phyloP scores from a whole-genome alignment of 495 filamentous ascomycete genomes.

The Neurospora sp. region DNA sequence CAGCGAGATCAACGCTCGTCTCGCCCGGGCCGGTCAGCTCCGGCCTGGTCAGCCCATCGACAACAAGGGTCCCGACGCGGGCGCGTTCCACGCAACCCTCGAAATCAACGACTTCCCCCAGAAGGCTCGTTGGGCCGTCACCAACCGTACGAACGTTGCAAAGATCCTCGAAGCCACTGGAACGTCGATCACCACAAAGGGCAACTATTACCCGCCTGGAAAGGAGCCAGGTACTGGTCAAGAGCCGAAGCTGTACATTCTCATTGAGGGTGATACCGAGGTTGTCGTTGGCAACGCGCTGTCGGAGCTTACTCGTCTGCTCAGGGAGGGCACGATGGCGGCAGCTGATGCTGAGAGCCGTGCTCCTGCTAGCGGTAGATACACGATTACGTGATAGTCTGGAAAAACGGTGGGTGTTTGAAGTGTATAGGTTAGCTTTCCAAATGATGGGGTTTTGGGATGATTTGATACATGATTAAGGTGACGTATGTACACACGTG shows the following conservation, averaged over 20 bases:
- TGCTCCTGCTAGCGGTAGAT: slow-evolving; percentile 73
- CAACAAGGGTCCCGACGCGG: slow-evolving; percentile 96
- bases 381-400: slow-evolving; percentile 63
- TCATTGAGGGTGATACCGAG: slow-evolving; percentile 96
- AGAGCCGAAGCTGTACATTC: slow-evolving; percentile 87
- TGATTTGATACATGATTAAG: background rate
- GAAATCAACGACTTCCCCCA: slow-evolving; percentile 99
- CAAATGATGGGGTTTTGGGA: background rate
- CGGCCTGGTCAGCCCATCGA: slow-evolving; percentile 91
- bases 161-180: slow-evolving; percentile 94
- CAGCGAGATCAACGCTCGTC: slow-evolving; percentile 73
- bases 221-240: slow-evolving; percentile 66
- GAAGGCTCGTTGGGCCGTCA: slow-evolving; percentile 98
- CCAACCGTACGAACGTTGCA: slow-evolving; percentile 95
- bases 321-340: slow-evolving; percentile 88
- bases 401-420: background rate
- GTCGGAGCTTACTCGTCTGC: slow-evolving; percentile 74
- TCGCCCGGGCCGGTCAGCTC: slow-evolving; percentile 77
- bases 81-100: slow-evolving; percentile 91
- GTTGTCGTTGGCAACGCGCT: slow-evolving; percentile 85
- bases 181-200: slow-evolving; percentile 96
- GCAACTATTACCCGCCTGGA: slow-evolving; percentile 73
- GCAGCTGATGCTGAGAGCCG: slow-evolving; percentile 76
- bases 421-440: background rate
- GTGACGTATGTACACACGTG: background rate